Evolutionary conservation across 306 rosid genomes (phyloP).

Genomic region (Lathyrus oleraceus): DNA sequence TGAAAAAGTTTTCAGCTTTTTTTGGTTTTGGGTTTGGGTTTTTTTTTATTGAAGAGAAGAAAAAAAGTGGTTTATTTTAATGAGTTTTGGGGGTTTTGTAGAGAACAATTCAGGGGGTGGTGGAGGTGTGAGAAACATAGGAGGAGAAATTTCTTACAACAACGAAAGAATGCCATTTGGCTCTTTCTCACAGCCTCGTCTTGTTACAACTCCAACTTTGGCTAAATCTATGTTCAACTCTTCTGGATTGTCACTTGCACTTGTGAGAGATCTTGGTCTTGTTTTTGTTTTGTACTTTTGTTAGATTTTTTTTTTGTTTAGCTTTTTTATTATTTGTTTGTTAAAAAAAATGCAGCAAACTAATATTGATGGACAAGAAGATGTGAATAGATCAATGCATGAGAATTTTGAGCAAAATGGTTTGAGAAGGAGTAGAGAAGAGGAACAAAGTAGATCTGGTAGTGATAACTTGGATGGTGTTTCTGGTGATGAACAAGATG

Average conservation of each 20-base stretch:
- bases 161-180: constrained; percentile 65
- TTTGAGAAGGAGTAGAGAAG: constrained; percentile 78
- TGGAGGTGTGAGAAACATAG: constrained; percentile 56
- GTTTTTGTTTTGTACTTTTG: constrained; percentile 1
- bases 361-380: constrained; percentile 74
- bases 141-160: constrained; percentile 59
- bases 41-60: neutral
- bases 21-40: neutral
- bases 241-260: constrained; percentile 87
- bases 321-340: neutral
- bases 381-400: constrained; percentile 50
- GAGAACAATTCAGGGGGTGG: constrained; percentile 70
- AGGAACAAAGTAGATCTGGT: constrained; percentile 96
- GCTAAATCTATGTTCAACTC: constrained; percentile 96
- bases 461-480: constrained; percentile 91
- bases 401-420: constrained; percentile 58
- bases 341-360: constrained; percentile 49
- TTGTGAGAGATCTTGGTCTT: constrained; percentile 49
- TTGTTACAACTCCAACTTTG: constrained; percentile 62
- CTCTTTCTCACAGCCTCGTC: constrained; percentile 70
- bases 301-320: neutral
- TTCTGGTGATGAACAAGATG: constrained; percentile 93
- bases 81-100: constrained; percentile 94
- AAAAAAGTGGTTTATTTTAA: constrained; percentile 54
- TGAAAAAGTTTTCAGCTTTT: neutral